Conservation (phyloP, 768 basidiomycete genomes). For the Termitomyces sp. region DNA sequence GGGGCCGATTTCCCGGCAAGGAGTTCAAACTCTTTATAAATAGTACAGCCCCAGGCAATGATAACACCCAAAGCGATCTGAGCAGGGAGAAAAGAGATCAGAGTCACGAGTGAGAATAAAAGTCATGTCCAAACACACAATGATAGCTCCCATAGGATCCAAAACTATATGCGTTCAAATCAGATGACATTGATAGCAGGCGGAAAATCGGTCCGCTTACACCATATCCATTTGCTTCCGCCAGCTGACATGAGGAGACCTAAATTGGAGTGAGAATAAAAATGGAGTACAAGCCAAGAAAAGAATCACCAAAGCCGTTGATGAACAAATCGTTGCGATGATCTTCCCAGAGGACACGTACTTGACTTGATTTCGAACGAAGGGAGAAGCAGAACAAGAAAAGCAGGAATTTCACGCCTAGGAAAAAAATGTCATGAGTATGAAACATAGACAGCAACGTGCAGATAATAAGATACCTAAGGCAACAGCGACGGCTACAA, state of each 20-base stretch:
- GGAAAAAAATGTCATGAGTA: not conserved
- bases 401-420: slow-evolving; percentile 79
- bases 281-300: not conserved
- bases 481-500: slow-evolving; percentile 79
- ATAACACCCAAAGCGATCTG: slow-evolving; percentile 77
- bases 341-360: slow-evolving; percentile 94
- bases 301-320: slow-evolving; percentile 60
- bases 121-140: slow-evolving; percentile 40
- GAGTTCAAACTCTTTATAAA: slow-evolving; percentile 77
- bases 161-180: slow-evolving; percentile 44
- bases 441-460: not conserved
- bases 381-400: slow-evolving; percentile 85
- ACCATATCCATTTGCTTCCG: slow-evolving; percentile 78
- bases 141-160: slow-evolving; percentile 73
- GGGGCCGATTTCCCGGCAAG: slow-evolving; percentile 92
- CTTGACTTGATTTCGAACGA: slow-evolving; percentile 81
- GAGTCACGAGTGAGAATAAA: slow-evolving; percentile 3
- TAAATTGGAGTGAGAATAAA: slow-evolving; percentile 20
- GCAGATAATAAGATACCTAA: slow-evolving; percentile 45
- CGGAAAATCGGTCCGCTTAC: slow-evolving; percentile 37
- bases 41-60: slow-evolving; percentile 67
- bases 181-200: not conserved
- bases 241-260: slow-evolving; percentile 81
- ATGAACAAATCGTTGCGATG: slow-evolving; percentile 91
- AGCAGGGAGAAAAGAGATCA: slow-evolving; percentile 2